Percentiles rank a stretch among this genome's conserved stretches.
phyloP scores from a whole-genome alignment of 2,329 filamentous ascomycete genomes.

The Plenodomus biglobosus region DNA sequence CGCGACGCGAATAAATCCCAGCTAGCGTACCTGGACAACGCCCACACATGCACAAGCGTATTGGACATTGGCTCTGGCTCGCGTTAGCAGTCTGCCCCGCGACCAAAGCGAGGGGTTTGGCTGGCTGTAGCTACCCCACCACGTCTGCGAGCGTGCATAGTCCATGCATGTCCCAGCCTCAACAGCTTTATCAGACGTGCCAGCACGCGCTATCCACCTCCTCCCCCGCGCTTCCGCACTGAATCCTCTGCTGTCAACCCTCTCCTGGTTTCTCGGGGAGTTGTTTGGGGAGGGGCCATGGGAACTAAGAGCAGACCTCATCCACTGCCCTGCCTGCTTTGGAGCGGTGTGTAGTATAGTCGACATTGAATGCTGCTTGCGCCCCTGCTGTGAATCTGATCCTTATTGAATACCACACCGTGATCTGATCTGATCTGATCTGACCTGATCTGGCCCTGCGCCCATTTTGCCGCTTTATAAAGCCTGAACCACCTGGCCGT shows the following conservation, averaged over 20 bases:
- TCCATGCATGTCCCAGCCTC: constrained; percentile 25
- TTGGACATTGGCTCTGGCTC: constrained; percentile 12
- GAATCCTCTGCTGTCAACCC: constrained; percentile 1
- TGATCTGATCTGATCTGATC: background rate
- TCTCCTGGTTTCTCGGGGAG: constrained; percentile 9
- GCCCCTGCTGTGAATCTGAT: background rate
- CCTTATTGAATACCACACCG: background rate
- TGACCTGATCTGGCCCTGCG: background rate
- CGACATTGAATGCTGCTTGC: background rate
- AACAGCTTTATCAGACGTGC: constrained; percentile 25
- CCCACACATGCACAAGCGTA: constrained; percentile 16
- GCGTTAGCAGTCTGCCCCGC: constrained; percentile 13
- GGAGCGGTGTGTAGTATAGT: background rate
- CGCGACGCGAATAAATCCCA: constrained; percentile 8
- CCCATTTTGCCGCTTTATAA: constrained; percentile 1
- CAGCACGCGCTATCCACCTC: constrained; percentile 4
- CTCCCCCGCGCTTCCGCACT: constrained; percentile 12
- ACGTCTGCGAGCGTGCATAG: constrained; percentile 18
- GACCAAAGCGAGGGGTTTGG: constrained; percentile 5
- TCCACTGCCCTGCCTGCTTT: background rate
- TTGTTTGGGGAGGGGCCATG: background rate
- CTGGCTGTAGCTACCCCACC: constrained; percentile 27
- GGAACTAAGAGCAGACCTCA: background rate
- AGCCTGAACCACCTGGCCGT: constrained; percentile 4
- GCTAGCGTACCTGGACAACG: constrained; percentile 4